phyloP scores from a whole-genome alignment of 2,329 filamentous ascomycete species.

The Sporothrix brunneoviolacea region DNA sequence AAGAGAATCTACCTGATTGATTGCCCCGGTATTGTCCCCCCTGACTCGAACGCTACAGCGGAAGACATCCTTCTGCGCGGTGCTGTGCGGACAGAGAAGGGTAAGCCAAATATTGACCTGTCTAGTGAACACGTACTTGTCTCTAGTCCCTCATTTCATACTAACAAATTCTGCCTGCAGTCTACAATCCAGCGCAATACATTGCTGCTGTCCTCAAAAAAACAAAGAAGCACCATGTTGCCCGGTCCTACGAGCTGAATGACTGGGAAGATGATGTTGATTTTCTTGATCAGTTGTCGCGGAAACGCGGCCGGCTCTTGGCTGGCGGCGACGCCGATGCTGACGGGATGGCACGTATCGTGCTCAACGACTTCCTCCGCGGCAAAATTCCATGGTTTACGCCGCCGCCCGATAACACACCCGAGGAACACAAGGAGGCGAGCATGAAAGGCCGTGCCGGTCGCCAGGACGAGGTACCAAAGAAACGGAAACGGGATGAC shows the following conservation, averaged over 20 bases:
- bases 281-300: constrained; percentile 79
- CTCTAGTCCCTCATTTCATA: background rate
- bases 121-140: background rate
- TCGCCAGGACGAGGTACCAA: constrained; percentile 77
- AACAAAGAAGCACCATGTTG: constrained; percentile 81
- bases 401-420: constrained; percentile 59
- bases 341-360: constrained; percentile 93
- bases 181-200: constrained; percentile 94
- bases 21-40: constrained; percentile 92
- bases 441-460: constrained; percentile 65
- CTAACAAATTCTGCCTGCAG: constrained; percentile 27
- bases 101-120: background rate
- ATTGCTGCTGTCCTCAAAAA: constrained; percentile 73
- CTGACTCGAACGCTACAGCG: constrained; percentile 74
- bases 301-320: constrained; percentile 78
- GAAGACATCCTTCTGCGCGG: constrained; percentile 85
- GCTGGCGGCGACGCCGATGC: constrained; percentile 85
- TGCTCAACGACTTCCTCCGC: constrained; percentile 90
- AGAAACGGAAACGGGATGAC: constrained; percentile 64
- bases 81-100: constrained; percentile 86
- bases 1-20: constrained; percentile 85
- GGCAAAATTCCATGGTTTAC: constrained; percentile 97
- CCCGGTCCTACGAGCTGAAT: constrained; percentile 85
- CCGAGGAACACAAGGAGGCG: constrained; percentile 39
- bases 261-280: constrained; percentile 70